Base-by-base conservation (phyloP, 371 early-diverging fungal genomes). In the Mucor racemosus region DNA sequence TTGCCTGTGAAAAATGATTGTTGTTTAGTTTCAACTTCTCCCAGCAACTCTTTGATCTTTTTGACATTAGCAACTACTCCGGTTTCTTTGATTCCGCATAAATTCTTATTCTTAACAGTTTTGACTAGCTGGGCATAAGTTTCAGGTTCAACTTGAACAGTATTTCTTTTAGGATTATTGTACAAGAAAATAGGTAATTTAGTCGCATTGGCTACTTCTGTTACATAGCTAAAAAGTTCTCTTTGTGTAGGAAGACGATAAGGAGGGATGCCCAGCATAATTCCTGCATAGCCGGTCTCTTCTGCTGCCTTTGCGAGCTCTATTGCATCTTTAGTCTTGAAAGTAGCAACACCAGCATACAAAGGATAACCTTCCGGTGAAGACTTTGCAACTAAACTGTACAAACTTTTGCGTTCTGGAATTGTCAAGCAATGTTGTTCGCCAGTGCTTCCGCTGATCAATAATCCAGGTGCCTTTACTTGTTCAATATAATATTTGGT, bases 211-310 rank as follows among this genome's bases (percentile, higher is more conserved):
- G 76, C 73, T 1, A 76, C 70, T 41, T 63, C 58, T n/a, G 21
- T 42, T 1, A 76, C 65, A 36, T 76, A 76, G 6, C 19, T 15
- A 15, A 65, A 56, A 4, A 70, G 70, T 17, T 76, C 76, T 17
- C 57, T 55, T 60, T 76, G 76, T 7, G 58, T 50, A 14, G 65
- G 67, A 26, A 35, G 17, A 21, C 76, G 73, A 57, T 76, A 76
- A 1, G 76, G 76, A n/a, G 76, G 76, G n/a, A 76, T 63, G 7
- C 76, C 76, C 35, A 76, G 65, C 76, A 76, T 76, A 40, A 76
- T 76, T 11, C 73, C 76, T 3, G 54, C 15, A n/a, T 61, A 70
- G 7, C 70, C 73, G 11, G 44, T 55, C 10, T 57, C 48, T 35
- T 67, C 40, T 0, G 76, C 76, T 9, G 70, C 65, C 26, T 41